These are phyloP conservation scores for Erythrobasidium yunnanense DNA, from an alignment of 768 basidiomycete genomes.

Conservation along the genomic window DNA sequence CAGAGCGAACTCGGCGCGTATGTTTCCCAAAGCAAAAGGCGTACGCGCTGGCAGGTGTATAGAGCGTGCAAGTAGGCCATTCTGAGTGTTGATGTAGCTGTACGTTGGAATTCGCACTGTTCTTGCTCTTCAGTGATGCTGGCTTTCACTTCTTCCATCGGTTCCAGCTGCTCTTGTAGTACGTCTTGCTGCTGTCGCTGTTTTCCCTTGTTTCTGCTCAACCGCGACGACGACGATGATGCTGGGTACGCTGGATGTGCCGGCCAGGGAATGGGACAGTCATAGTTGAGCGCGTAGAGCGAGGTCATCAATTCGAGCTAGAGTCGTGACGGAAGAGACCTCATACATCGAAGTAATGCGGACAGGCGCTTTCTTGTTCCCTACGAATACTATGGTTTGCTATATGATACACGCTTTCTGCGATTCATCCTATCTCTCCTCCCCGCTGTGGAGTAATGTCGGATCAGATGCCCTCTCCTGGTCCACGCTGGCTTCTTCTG, in stretches of 20 bases:
- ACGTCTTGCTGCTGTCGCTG: not conserved
- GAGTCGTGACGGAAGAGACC: too few species aligned
- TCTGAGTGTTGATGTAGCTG: too few species aligned
- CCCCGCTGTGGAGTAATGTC: too few species aligned
- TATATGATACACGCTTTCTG: not conserved
- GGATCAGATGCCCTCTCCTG: not conserved
- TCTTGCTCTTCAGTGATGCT: not conserved
- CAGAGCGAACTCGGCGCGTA: too few species aligned
- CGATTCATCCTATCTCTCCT: too few species aligned
- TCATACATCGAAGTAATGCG: too few species aligned
- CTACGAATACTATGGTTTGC: not conserved
- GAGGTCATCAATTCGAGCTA: not conserved
- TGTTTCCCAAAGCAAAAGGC: too few species aligned
- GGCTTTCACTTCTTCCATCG: not conserved
- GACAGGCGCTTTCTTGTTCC: too few species aligned
- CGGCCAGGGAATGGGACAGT: constrained; percentile 9
- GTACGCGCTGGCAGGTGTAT: too few species aligned
- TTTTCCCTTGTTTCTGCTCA: not conserved
- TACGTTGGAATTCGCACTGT: too few species aligned
- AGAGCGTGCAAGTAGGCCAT: too few species aligned
- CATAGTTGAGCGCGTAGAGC: constrained; percentile 12
- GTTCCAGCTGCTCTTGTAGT: not conserved
- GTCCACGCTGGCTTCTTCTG: not conserved
- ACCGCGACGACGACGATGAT: too few species aligned
- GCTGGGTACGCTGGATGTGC: not conserved